Evolutionary conservation across 2,329 filamentous ascomycete species (phyloP).

Genomic region (Leptosphaerulina australis): DNA sequence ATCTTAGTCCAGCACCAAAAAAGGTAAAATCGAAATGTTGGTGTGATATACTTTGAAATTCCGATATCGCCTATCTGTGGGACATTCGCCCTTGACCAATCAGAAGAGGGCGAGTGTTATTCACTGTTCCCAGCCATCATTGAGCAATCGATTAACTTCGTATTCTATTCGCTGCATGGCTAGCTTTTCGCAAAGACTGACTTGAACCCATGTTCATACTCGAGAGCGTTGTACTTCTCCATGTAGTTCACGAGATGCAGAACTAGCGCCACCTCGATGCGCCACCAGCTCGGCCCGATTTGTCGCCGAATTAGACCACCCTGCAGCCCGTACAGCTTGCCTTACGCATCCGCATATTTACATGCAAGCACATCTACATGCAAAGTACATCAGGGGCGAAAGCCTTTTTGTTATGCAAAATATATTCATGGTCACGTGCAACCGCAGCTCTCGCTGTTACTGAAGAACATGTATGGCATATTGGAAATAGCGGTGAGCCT

Average conservation of each 20-base stretch:
- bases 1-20: constrained; percentile 18
- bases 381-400: not conserved
- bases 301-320: not conserved
- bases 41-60: not conserved
- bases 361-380: not conserved
- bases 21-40: constrained; percentile 10
- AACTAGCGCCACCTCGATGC: constrained; percentile 5
- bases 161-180: not conserved
- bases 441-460: not conserved
- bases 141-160: not conserved
- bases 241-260: not conserved
- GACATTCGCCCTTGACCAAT: constrained; percentile 10
- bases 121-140: constrained; percentile 1
- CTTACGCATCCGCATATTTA: not conserved
- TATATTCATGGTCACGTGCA: not conserved
- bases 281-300: not conserved
- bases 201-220: constrained; percentile 1
- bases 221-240: not conserved
- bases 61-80: constrained; percentile 15
- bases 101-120: constrained; percentile 3
- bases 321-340: constrained; percentile 4
- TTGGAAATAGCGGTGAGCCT: constrained; percentile 33
- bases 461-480: constrained; percentile 12
- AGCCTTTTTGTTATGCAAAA: not conserved
- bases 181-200: not conserved